Base-by-base conservation (phyloP, 2,329 filamentous ascomycete species). In the Calonectria pteridis region DNA sequence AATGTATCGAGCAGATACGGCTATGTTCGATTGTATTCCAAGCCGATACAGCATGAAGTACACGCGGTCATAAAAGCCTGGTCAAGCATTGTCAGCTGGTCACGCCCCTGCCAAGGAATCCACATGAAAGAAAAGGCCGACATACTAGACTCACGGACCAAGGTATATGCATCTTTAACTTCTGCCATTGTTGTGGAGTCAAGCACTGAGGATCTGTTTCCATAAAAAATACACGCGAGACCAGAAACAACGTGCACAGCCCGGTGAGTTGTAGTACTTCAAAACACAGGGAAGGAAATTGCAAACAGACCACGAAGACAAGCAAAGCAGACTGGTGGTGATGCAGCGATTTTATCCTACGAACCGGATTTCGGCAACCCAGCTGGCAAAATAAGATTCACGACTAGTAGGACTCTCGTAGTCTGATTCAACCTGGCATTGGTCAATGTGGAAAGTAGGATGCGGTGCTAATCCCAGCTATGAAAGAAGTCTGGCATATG, bases 21-120 rank as follows among this genome's bases (percentile, higher is more conserved):
- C 35, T 10, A 80, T 70, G 26, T 80, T 80, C n/a, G 78, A 77
- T 33, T 77, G 75, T 11, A 78, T 73, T 13, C 78, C 78, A 10
- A 79, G 75, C 2, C 77, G 74, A 14, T 80, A 77, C 11, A 67
- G 28, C 59, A 70, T 69, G 51, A 69, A 74, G 50, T 66, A 72
- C 59, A 74, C 63, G 50, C 62, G 64, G 13, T 74, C 69, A 49
- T 72, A 72, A 37, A 72, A 72, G 40, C 37, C 72, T 74, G 26
- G 20, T 3, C 20, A 51, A 28, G 26, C 11, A 26, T 71, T 23
- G 49, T 67, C 46, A 67, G 49, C 10, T 50, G n/a, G 31, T 26
- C 31, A 59, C 18, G 13, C 33, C 28, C 16, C 20, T 43, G 20
- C 64, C 16, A 26, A 29, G 5, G 26, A 33, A 20, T 16, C n/a